Percentiles rank a stretch among this genome's conserved stretches.
These are phyloP conservation scores for Triadica sebifera DNA, from an alignment of 345 rosid genomes.

Conservation along the genomic window DNA sequence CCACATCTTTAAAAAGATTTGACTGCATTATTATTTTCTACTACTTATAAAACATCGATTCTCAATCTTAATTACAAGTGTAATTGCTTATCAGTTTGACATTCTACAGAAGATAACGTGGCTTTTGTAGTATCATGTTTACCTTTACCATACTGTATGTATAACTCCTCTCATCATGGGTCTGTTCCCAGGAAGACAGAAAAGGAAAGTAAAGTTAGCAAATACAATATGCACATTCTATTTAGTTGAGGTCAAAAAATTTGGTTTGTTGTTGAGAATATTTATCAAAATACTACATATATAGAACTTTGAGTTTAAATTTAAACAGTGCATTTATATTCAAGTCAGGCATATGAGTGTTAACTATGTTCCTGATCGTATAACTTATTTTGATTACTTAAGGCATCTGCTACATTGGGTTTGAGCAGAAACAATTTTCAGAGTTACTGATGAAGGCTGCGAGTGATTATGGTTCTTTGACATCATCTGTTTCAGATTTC, in stretches of 20 bases:
- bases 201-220: neutral
- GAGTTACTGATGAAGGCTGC: slow-evolving; percentile 97
- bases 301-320: slow-evolving; percentile 3
- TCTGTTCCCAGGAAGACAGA: neutral
- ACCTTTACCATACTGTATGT: no score
- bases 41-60: no score
- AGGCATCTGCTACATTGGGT: slow-evolving; percentile 3
- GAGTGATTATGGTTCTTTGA: slow-evolving; percentile 90
- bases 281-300: neutral
- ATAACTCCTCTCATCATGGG: neutral
- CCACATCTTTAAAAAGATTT: no score
- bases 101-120: no score
- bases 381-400: neutral
- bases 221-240: neutral
- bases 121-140: no score
- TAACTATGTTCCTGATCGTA: neutral
- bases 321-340: neutral
- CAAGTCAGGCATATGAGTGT: neutral
- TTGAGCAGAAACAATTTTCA: slow-evolving; percentile 86
- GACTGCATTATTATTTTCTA: no score
- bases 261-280: neutral
- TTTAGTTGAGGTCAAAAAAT: neutral
- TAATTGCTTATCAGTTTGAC: no score
- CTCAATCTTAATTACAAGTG: no score
- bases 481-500: slow-evolving; percentile 87